These are phyloP conservation scores for Phylloporus gajari DNA, from an alignment of 1,284 basidiomycete genomes.

Conservation along the genomic window DNA sequence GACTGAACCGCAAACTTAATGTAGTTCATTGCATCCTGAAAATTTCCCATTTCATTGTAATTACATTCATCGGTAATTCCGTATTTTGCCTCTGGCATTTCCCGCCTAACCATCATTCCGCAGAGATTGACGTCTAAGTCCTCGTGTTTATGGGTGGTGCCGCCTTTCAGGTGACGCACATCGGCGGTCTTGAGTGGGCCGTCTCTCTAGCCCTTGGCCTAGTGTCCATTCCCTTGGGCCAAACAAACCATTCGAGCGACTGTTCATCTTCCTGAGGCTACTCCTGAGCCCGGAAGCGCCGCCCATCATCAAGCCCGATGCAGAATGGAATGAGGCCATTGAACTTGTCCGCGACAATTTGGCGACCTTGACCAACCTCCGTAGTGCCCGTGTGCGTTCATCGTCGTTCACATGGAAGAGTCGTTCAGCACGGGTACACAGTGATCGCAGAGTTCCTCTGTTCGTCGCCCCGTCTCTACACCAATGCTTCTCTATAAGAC, in stretches of 20 bases:
- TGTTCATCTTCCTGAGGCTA: slow-evolving; percentile 75
- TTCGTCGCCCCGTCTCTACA: slow-evolving; percentile 31
- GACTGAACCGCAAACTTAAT: slow-evolving; percentile 88
- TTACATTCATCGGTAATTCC: slow-evolving; percentile 82
- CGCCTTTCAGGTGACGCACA: slow-evolving; percentile 89
- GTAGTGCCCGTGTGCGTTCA: slow-evolving; percentile 86
- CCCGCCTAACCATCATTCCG: slow-evolving; percentile 4
- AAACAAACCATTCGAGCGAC: slow-evolving; percentile 79
- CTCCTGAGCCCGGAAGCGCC: slow-evolving; percentile 77
- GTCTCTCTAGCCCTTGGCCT: slow-evolving; percentile 90
- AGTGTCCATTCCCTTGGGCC: slow-evolving; percentile 93
- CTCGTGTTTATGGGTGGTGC: slow-evolving; percentile 90
- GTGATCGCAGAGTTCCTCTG: slow-evolving; percentile 58
- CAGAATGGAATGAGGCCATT: slow-evolving; percentile 79
- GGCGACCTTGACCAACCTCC: slow-evolving; percentile 79
- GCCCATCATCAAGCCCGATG: slow-evolving; percentile 70
- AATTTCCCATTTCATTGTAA: slow-evolving; percentile 90
- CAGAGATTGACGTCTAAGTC: slow-evolving; percentile 89
- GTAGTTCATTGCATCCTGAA: slow-evolving; percentile 85
- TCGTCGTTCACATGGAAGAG: slow-evolving; percentile 87
- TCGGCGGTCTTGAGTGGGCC: slow-evolving; percentile 90
- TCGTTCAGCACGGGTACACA: slow-evolving; percentile 66
- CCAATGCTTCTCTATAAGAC: slow-evolving; percentile 46
- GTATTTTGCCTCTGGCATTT: not conserved
- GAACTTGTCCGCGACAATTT: slow-evolving; percentile 88